phyloP scores from a whole-genome alignment of 768 basidiomycete species.

The Naganishia antarctica region DNA sequence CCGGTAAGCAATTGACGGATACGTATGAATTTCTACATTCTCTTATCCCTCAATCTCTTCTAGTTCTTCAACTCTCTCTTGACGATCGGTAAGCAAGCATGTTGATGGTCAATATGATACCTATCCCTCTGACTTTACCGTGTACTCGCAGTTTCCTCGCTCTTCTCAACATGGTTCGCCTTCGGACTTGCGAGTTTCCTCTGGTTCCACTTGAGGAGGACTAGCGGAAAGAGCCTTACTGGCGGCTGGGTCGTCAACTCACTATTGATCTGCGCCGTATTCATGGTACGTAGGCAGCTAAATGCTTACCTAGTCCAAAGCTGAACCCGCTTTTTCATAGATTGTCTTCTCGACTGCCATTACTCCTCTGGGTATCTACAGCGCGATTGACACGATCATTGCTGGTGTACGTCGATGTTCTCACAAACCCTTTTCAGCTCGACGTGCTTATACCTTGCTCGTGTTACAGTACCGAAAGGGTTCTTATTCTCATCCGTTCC shows the following conservation, averaged over 20 bases:
- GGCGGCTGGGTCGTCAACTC: slow-evolving; percentile 1
- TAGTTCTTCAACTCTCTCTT: slow-evolving; percentile 39
- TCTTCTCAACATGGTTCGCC: slow-evolving; percentile 37
- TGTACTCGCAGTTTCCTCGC: slow-evolving; percentile 27
- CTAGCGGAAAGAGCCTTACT: not conserved
- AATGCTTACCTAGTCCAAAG: not conserved
- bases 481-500: slow-evolving; percentile 34
- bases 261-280: not conserved
- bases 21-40: not conserved
- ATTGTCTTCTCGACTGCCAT: slow-evolving; percentile 32
- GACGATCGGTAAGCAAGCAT: slow-evolving; percentile 27
- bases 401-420: slow-evolving; percentile 18
- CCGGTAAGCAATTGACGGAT: slow-evolving; percentile 14
- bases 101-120: not conserved
- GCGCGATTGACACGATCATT: slow-evolving; percentile 33
- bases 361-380: slow-evolving; percentile 37
- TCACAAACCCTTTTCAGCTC: too few species aligned
- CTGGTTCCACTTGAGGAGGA: slow-evolving; percentile 31
- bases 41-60: not conserved
- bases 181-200: slow-evolving; percentile 34
- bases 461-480: slow-evolving; percentile 31
- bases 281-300: not conserved
- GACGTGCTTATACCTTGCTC: too few species aligned
- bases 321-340: slow-evolving; percentile 14
- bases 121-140: not conserved